Percentiles rank a stretch among this genome's conserved stretches.
Conservation (phyloP, 2,329 filamentous ascomycete species). For the Diatrype stigma region DNA sequence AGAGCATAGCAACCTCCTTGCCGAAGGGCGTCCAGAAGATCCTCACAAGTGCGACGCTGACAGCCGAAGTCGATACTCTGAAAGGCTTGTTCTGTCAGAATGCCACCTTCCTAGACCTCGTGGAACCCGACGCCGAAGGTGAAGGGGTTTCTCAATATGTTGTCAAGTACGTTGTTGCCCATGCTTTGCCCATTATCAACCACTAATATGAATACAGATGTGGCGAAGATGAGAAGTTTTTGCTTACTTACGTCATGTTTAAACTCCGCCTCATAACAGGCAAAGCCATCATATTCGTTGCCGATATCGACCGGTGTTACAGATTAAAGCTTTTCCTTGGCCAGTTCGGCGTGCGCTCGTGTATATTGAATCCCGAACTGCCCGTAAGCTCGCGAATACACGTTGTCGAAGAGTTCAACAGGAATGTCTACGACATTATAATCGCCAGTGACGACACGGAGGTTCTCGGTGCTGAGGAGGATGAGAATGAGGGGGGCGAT, state of each 20-base stretch:
- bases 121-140: slow-evolving; percentile 74
- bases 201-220: slow-evolving; percentile 47
- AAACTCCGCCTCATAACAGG: slow-evolving; percentile 92
- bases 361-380: slow-evolving; percentile 89
- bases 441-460: slow-evolving; percentile 93
- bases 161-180: slow-evolving; percentile 57
- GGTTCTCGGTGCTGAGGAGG: slow-evolving; percentile 64
- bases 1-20: slow-evolving; percentile 70
- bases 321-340: slow-evolving; percentile 92
- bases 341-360: slow-evolving; percentile 92
- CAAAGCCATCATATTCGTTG: slow-evolving; percentile 78
- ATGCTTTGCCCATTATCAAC: not conserved
- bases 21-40: slow-evolving; percentile 86
- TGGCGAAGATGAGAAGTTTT: slow-evolving; percentile 95
- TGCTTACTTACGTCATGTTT: slow-evolving; percentile 90
- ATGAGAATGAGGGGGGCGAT: slow-evolving; percentile 30
- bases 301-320: slow-evolving; percentile 58
- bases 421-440: slow-evolving; percentile 94
- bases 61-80: slow-evolving; percentile 78
- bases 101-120: slow-evolving; percentile 75
- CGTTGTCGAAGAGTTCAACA: slow-evolving; percentile 96
- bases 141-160: slow-evolving; percentile 81
- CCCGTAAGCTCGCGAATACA: slow-evolving; percentile 91
- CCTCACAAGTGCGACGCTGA: slow-evolving; percentile 90
- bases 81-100: slow-evolving; percentile 81